A percentile compares a stretch with the other conserved stretches of the same genome.
These are phyloP conservation scores for Capsicum baccatum DNA, from an alignment of 257 asterid genomes.

Conservation along the genomic window DNA sequence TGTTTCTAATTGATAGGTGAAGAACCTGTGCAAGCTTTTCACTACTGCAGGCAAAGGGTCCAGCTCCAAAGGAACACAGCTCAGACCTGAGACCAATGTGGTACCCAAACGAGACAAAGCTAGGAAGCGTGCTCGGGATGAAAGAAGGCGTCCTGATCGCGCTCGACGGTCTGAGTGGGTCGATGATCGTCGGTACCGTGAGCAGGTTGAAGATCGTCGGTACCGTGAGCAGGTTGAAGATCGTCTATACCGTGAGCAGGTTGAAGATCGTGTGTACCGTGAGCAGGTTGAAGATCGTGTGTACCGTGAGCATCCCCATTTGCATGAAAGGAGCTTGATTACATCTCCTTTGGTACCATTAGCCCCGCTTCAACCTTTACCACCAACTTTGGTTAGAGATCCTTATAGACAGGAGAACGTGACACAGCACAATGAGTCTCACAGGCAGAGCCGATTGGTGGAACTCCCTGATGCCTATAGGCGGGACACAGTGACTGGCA, in stretches of 20 bases:
- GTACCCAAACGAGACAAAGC: slow-evolving; percentile 13
- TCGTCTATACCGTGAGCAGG: neutral
- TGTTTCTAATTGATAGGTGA: slow-evolving; percentile 19
- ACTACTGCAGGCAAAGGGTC: neutral
- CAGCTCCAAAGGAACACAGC: neutral
- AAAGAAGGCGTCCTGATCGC: neutral
- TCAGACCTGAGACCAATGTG: neutral
- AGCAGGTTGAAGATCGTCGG: neutral
- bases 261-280: slow-evolving; percentile 22
- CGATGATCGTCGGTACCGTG: neutral
- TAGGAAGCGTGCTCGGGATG: neutral
- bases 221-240: slow-evolving; percentile 22
- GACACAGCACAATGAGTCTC: slow-evolving; percentile 22
- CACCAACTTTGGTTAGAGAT: slow-evolving; percentile 18
- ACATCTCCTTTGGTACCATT: slow-evolving; percentile 10
- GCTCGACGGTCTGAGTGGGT: neutral
- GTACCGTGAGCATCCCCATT: slow-evolving; percentile 15
- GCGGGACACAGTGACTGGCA: slow-evolving; percentile 5
- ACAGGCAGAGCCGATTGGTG: slow-evolving; percentile 23
- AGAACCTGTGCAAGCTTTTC: slow-evolving; percentile 30
- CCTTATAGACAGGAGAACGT: neutral
- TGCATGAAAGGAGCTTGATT: slow-evolving; percentile 15
- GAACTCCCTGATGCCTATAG: slow-evolving; percentile 24
- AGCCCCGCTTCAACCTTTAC: slow-evolving; percentile 24
- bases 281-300: slow-evolving; percentile 5